Base-by-base conservation (phyloP, 2,329 filamentous ascomycete genomes). In the Colletotrichum sp. region DNA sequence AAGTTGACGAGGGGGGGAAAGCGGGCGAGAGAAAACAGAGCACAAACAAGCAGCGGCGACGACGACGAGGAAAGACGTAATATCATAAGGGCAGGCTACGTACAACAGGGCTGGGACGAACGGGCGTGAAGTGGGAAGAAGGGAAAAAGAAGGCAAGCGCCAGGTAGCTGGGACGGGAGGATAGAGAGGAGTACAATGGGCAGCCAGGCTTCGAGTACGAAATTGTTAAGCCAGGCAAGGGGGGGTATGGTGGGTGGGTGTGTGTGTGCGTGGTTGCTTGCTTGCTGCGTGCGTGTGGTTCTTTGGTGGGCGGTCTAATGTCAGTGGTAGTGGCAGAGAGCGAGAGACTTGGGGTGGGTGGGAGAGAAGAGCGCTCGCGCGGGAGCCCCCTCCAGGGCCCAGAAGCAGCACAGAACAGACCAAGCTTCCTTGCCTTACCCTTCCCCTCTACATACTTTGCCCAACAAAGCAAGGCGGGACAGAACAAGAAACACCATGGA, bases 61-160 rank as follows among this genome's bases (percentile, higher is more conserved):
- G 66, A 68, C 39, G 39, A 44, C 69, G 34, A 65, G 32, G 16
- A 59, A 32, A 39, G 64, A 69, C 70, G 73, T 73, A 71, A 75
- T 75, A 75, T 75, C 73, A 73, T 73, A 64, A 69, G 70, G 64
- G 70, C 57, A 68, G 70, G 32, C 70, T 75, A 75, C 73, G 73
- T 75, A 69, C 70, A 73, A 55, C 68, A 75, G 73, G 73, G 70
- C 73, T 75, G 73, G 73, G 70, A 75, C 64, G 70, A 75, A 75
- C 69, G 70, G 72, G 72, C 70, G 72, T 75, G 57, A 60, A 32
- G 48, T 68, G 57, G 63, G 60, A 72, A 75, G 52, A 71, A 48
- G 72, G 65, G 57, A 67, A 36, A 32, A 16, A 68, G 60, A 71
- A 44, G 68, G 22, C 63, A 72, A 44, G 24, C 28, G 32, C 34